Percentiles rank a stretch among this genome's conserved stretches.
Conservation (phyloP, 306 rosid species). For the Cotoneaster glaucophyllus region DNA sequence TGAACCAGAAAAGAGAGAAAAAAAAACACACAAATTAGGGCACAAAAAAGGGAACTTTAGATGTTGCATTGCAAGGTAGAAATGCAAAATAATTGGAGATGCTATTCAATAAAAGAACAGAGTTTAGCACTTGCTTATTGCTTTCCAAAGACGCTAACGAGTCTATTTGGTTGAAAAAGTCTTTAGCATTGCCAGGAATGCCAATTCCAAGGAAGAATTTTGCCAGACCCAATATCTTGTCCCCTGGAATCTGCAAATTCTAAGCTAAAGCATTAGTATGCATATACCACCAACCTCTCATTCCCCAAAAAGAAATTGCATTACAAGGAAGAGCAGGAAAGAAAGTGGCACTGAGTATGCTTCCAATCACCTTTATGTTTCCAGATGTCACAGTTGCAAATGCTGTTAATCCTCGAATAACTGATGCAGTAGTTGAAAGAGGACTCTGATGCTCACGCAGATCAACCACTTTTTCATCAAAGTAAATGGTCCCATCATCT, state of each 20-base stretch:
- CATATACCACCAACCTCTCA: background rate
- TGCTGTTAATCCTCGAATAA: conserved; percentile 75
- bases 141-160: conserved; percentile 73
- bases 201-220: conserved; percentile 89
- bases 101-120: background rate
- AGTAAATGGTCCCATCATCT: conserved; percentile 87
- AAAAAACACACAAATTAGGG: background rate
- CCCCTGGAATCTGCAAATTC: conserved; percentile 65
- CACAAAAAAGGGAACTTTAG: background rate
- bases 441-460: conserved; percentile 63
- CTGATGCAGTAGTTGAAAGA: conserved; percentile 85
- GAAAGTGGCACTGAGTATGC: background rate
- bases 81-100: background rate
- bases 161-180: conserved; percentile 83
- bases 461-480: conserved; percentile 77
- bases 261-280: conserved; percentile 30
- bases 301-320: background rate
- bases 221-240: conserved; percentile 82
- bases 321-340: background rate
- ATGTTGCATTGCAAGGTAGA: background rate
- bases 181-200: conserved; percentile 84
- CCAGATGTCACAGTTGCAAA: conserved; percentile 65
- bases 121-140: conserved; percentile 51
- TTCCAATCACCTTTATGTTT: conserved; percentile 59
- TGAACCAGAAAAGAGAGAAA: conserved; percentile 34